Percentiles rank a stretch among this genome's conserved stretches.
phyloP scores from a whole-genome alignment of 73 alveolate species.

The Paramecium pentaurelia region DNA sequence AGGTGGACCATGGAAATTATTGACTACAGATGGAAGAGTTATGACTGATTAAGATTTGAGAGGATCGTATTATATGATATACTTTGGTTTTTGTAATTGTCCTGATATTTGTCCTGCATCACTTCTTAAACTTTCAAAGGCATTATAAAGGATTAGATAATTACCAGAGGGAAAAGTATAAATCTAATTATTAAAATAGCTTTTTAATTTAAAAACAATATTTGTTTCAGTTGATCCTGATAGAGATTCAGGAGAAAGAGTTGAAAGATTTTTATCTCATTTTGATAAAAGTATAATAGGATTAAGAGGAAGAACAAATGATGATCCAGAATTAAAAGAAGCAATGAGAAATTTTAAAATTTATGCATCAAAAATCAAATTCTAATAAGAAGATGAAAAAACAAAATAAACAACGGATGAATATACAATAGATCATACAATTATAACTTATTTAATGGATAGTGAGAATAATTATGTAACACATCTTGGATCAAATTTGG shows the following conservation, averaged over 20 bases:
- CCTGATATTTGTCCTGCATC: conserved; percentile 93
- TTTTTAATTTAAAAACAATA: conserved; percentile 71
- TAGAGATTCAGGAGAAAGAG: conserved; percentile 74
- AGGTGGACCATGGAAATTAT: conserved; percentile 85
- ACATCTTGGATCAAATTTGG: conserved; percentile 74
- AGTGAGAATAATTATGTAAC: conserved; percentile 74
- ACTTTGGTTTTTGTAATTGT: conserved; percentile 87
- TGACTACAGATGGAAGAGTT: conserved; percentile 74
- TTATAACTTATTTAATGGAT: conserved; percentile 73
- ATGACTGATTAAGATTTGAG: conserved; percentile 68
- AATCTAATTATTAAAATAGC: not conserved
- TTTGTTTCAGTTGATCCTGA: conserved; percentile 85
- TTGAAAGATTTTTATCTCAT: conserved; percentile 65
- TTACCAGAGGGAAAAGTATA: conserved; percentile 60
- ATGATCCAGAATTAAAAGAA: conserved; percentile 77
- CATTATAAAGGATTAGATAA: conserved; percentile 49
- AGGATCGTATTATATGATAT: conserved; percentile 62
- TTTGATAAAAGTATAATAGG: conserved; percentile 79
- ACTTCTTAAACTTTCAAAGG: conserved; percentile 69
- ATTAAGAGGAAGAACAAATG: conserved; percentile 70
- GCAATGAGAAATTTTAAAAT: conserved; percentile 78
- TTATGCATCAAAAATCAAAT: conserved; percentile 75
- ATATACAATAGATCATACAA: conserved; percentile 78
- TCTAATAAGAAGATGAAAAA: conserved; percentile 74
- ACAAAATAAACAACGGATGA: conserved; percentile 63